Base-by-base conservation (phyloP, 306 rosid species). In the Pyrus communis region DNA sequence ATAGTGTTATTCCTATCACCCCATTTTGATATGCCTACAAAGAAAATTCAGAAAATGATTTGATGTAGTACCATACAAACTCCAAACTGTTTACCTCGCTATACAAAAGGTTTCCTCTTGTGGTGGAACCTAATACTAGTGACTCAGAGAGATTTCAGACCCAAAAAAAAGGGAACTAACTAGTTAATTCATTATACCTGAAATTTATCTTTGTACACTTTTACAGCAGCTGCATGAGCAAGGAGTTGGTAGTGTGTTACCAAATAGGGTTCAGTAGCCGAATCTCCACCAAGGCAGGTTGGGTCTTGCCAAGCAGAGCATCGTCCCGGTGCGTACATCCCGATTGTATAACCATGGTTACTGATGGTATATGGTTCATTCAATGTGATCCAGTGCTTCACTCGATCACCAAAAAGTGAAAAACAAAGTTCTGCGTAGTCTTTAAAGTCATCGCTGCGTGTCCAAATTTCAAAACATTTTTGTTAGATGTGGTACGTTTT, bases 371-470 rank as follows among this genome's bases (percentile, higher is more conserved):
- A 73, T 62, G 92, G 89, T 43, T 89, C 97, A 40, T 91, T 91
- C 5, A 88, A 51, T 0, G 91, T 91, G 64, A 91, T 84, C 92
- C 97, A 91, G 0, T 88, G 67, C 71, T 89, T 89, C 19, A 91
- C 92, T 3, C 85, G 73, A 0, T 89, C 86, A 11, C 94, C 97
- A 58, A 89, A 91, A 74, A 75, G 71, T n/a, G 40, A 79, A 54
- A 83, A 89, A 38, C 89, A 88, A 31, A 91, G 17, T 4, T 89
- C 90, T 1, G 79, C 87, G 22, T 79, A 86, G 2, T 91, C 90
- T 7, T 30, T 15, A 22, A 78, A 87, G 74, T 89, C 86, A 18
- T 77, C 61, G 52, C 88, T 75, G 62, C 13, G 73, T 73, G 54
- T 28, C 30, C 28, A 38, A 1, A 31, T 31, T 64, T 4, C n/a